Evolutionary conservation across 495 filamentous ascomycete genomes (phyloP), one percentile per base, ranked within the genome.

Genomic region (Tuber melanosporum): DNA sequence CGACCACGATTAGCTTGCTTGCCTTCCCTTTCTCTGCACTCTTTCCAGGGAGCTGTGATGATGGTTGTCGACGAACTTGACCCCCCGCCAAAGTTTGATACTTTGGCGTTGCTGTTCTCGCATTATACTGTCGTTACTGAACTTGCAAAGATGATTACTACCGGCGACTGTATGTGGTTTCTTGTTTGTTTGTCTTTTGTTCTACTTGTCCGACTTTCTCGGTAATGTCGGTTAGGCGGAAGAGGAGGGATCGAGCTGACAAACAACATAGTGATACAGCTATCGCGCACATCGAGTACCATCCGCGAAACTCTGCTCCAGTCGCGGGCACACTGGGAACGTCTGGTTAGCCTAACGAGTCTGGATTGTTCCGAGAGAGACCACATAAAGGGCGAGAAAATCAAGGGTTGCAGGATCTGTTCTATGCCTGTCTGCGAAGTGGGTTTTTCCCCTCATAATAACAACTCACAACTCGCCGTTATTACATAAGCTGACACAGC

Each of bases 341-440:
- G 73, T 19, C 78, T 80, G 3, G 43, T 80, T 20, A 69, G 73
- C 62, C 78, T 80, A 19, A 80, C 78, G 10, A 47, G 36, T 9
- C 77, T 80, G 20, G 78, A 71, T 0, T 80, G 78, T 69, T 80
- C 78, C 0, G 78, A 80, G 22, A 46, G 12, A 0, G 74, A 70
- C 0, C 78, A 80, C 36, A 80, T 80, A 39, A 80, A 80, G 45
- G 78, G 78, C 43, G 62, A 71, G 43, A 80, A 80, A 36, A 74
- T 80, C 47, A 80, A 80, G 41, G 62, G 46, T 42, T 80, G 78
- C 26, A 71, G 76, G 32, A 73, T 80, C 62, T 80, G 78, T 44
- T 80, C 78, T 14, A 80, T 80, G 77, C 78, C 78, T 5, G 71
- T 80, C 46, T 80, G 78, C 46, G 78, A 80, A 62, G 78, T 80